phyloP scores from a whole-genome alignment of 75 land plant genomes.

The Cryptomeria japonica region DNA sequence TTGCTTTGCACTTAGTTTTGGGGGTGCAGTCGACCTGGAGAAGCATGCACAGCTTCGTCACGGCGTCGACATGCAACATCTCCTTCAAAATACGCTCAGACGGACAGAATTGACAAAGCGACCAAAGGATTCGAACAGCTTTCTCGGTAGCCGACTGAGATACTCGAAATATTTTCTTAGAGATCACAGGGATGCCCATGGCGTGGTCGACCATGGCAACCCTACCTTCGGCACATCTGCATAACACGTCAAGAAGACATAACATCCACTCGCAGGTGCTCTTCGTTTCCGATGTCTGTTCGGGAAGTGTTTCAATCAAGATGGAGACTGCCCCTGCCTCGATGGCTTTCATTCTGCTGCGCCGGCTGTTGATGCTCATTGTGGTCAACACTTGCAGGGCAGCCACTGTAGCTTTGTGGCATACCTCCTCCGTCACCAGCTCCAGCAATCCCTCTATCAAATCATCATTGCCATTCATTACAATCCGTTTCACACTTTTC shows the following conservation, averaged over 20 bases:
- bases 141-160: constrained; percentile 41
- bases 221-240: constrained; percentile 67
- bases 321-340: constrained; percentile 54
- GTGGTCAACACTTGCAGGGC: constrained; percentile 25
- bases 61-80: constrained; percentile 49
- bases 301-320: constrained; percentile 53
- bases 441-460: constrained; percentile 16
- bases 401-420: constrained; percentile 14
- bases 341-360: constrained; percentile 48
- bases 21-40: constrained; percentile 30
- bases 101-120: constrained; percentile 31
- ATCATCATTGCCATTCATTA: constrained; percentile 15
- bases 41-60: constrained; percentile 46
- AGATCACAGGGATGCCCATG: constrained; percentile 58
- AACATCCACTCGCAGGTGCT: constrained; percentile 32
- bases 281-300: constrained; percentile 21
- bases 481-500: constrained; percentile 12
- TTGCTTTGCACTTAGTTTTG: constrained; percentile 26
- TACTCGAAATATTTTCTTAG: constrained; percentile 61
- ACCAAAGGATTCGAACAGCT: constrained; percentile 43
- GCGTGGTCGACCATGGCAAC: constrained; percentile 53
- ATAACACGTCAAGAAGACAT: constrained; percentile 52
- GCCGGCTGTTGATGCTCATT: constrained; percentile 28
- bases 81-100: constrained; percentile 25
- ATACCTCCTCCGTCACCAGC: constrained; percentile 3